These are phyloP conservation scores for Blastocystis sp. DNA, from an alignment of 352 stramenopile genomes.

Conservation along the genomic window DNA sequence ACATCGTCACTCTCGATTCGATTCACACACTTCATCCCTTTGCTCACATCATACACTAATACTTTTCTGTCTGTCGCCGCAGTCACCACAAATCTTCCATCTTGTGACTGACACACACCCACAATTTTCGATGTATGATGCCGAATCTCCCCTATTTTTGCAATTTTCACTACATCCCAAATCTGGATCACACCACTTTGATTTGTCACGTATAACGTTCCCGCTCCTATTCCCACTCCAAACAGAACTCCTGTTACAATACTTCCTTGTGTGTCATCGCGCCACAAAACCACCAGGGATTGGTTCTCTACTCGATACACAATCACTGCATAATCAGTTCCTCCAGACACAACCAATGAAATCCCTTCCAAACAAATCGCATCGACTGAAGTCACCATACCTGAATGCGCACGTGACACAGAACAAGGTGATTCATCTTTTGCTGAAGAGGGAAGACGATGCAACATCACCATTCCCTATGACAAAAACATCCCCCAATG, in stretches of 20 bases:
- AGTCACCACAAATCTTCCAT: constrained; percentile 7
- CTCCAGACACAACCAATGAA: background rate
- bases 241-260: background rate
- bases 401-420: background rate
- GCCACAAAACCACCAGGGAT: background rate
- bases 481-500: background rate
- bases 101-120: background rate
- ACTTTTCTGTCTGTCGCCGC: background rate
- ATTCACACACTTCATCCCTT: background rate
- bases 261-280: background rate
- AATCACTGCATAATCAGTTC: background rate
- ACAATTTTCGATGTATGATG: background rate
- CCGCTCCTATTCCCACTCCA: background rate
- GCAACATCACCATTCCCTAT: background rate
- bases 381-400: constrained; percentile 10
- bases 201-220: background rate
- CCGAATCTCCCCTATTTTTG: background rate
- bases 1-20: background rate
- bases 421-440: background rate
- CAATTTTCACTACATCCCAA: background rate
- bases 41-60: constrained; percentile 12
- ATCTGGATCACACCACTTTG: background rate
- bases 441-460: background rate
- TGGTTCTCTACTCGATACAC: background rate
- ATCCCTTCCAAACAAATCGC: background rate